phyloP scores from a whole-genome alignment of 2,329 filamentous ascomycete genomes.

The Microcyclospora tardicrescens region DNA sequence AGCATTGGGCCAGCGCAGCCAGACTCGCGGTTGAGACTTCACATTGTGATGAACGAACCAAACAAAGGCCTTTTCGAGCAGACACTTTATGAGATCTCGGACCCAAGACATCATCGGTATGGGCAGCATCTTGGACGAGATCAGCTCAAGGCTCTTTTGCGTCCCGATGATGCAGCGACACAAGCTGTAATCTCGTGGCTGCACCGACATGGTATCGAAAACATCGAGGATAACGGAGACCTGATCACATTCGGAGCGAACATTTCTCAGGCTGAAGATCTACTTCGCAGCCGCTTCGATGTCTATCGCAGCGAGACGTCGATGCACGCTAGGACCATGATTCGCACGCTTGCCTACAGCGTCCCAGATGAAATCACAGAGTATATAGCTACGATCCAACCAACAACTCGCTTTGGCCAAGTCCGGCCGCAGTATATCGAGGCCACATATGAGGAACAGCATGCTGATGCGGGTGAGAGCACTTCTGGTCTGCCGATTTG shows the following conservation, averaged over 20 bases:
- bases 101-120: conserved; percentile 45
- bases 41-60: not conserved
- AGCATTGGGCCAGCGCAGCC: too few species aligned
- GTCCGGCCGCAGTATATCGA: conserved; percentile 16
- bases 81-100: conserved; percentile 47
- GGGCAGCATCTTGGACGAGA: conserved; percentile 49
- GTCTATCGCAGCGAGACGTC: conserved; percentile 36
- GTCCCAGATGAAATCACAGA: conserved; percentile 42
- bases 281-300: conserved; percentile 45
- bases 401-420: conserved; percentile 44
- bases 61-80: conserved; percentile 35
- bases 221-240: conserved; percentile 40
- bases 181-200: conserved; percentile 44
- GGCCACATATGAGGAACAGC: too few species aligned
- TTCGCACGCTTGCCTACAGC: conserved; percentile 47
- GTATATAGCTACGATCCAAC: conserved; percentile 46
- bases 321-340: conserved; percentile 32
- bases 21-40: too few species aligned
- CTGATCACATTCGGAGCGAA: conserved; percentile 45
- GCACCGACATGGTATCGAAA: conserved; percentile 33
- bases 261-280: conserved; percentile 36
- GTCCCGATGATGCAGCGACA: conserved; percentile 36
- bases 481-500: too few species aligned
- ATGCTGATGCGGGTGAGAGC: too few species aligned
- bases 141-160: conserved; percentile 41